phyloP scores from a whole-genome alignment of 2,329 filamentous ascomycete species.

The Penicillium frequentans region DNA sequence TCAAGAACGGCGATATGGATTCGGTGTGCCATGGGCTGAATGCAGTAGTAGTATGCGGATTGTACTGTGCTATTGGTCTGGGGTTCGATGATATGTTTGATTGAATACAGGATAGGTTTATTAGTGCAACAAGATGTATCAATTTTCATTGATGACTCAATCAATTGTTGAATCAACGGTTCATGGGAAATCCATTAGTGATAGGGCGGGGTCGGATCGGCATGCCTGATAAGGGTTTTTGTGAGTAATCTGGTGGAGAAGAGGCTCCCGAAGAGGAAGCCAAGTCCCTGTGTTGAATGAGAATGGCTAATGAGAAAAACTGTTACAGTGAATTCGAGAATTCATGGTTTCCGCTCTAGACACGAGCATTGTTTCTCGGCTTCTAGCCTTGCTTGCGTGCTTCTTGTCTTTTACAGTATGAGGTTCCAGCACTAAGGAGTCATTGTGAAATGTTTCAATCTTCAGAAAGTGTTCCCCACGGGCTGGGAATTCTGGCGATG shows the following conservation, averaged over 20 bases:
- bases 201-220: slow-evolving; percentile 13
- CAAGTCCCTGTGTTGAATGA: slow-evolving; percentile 10
- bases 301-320: not conserved
- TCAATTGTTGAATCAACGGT: not conserved
- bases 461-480: too few species aligned
- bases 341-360: too few species aligned
- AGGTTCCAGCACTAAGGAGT: too few species aligned
- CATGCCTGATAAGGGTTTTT: slow-evolving; percentile 19
- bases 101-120: not conserved
- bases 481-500: too few species aligned
- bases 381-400: too few species aligned
- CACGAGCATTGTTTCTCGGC: too few species aligned
- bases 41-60: not conserved
- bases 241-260: slow-evolving; percentile 21
- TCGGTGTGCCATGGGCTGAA: slow-evolving; percentile 14
- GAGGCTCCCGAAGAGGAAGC: slow-evolving; percentile 14
- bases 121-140: not conserved
- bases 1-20: slow-evolving; percentile 40
- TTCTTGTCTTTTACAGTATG: too few species aligned
- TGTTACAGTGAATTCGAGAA: too few species aligned
- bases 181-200: not conserved
- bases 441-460: too few species aligned
- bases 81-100: not conserved
- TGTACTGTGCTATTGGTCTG: not conserved
- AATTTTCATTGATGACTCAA: not conserved